These are phyloP conservation scores for Exophiala lecanii-corni DNA, from an alignment of 2,329 filamentous ascomycete genomes.

Conservation along the genomic window DNA sequence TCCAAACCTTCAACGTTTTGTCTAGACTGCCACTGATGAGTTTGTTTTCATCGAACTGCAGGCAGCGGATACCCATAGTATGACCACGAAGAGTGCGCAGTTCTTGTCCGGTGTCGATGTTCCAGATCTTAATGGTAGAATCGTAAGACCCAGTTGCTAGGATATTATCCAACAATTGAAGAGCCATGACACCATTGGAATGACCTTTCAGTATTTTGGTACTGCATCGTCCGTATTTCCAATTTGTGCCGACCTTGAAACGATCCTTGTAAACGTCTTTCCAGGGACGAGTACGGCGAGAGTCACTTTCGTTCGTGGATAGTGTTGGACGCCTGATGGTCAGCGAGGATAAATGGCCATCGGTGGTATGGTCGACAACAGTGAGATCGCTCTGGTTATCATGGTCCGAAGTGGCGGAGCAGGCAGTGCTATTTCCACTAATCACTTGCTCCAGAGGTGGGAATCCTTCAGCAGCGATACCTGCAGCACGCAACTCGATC, in stretches of 20 bases:
- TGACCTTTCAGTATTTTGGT: constrained; percentile 82
- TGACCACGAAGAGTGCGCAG: constrained; percentile 82
- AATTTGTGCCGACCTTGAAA: constrained; percentile 94
- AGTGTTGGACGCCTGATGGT: constrained; percentile 9
- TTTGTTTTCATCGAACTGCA: constrained; percentile 90
- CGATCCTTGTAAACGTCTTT: constrained; percentile 95
- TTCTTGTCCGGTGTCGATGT: constrained; percentile 81
- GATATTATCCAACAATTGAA: constrained; percentile 81
- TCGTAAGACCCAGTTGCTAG: constrained; percentile 95
- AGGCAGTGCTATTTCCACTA: constrained; percentile 1
- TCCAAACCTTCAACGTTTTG: constrained; percentile 86
- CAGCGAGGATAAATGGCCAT: constrained; percentile 13
- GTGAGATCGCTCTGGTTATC: constrained; percentile 12
- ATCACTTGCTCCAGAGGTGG: constrained; percentile 46
- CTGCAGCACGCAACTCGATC: constrained; percentile 65
- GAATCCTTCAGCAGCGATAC: constrained; percentile 52
- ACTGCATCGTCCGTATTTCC: constrained; percentile 89
- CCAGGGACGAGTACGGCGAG: constrained; percentile 60
- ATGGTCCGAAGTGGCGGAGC: constrained; percentile 7
- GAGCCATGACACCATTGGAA: constrained; percentile 77
- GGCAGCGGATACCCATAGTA: constrained; percentile 72
- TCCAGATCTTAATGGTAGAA: constrained; percentile 91
- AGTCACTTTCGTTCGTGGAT: constrained; percentile 11
- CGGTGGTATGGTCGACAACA: constrained; percentile 12
- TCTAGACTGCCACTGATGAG: constrained; percentile 89